Base-by-base conservation (phyloP, 2,329 filamentous ascomycete genomes). In the Colletotrichum falcatum region DNA sequence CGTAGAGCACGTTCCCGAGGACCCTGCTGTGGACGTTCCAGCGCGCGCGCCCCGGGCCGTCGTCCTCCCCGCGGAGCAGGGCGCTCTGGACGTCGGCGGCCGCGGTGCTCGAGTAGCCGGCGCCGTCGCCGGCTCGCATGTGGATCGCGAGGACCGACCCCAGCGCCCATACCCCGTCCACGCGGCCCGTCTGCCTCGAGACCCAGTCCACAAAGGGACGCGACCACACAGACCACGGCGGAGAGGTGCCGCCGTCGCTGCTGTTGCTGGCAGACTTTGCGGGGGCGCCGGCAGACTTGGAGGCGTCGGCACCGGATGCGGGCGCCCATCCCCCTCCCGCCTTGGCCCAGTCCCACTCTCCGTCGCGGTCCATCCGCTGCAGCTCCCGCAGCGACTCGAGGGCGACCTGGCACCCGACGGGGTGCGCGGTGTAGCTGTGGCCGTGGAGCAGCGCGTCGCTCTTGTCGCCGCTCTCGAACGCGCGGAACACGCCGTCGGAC, bases 391-490 rank as follows among this genome's bases (percentile, higher is more conserved):
- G 78, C 1, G 89, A 90, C 61, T 89, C 88, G n/a, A 91, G 84
- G 0, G 92, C 94, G 0, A 97, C 92, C 54, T 91, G 88, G 75
- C 93, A 97, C 0, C 94, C 94, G 1, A 96, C 87, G 0, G 94
- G 87, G 78, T 97, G 93, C 0, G 94, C 94, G 0, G 94, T 97
- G 80, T 97, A 97, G 78, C 92, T 95, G 78, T 97, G 94, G 0
- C 94, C 94, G 74, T 97, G 94, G 4, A 97, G 83, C 6, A 97
- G 81, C 0, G 94, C 94, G 74, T 95, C 92, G 0, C 88, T 89
- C 81, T 96, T 97, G 59, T 94, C 90, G 1, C 88, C 83, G 62
- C 91, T 90, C 16, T 88, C 82, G 76, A 97, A 97, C 0, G 89
- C 88, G 1, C 88, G 77, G 79, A 94, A 96, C 55, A 97, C 91